Conservation (phyloP, 768 basidiomycete species). For the Serendipita sp. region DNA sequence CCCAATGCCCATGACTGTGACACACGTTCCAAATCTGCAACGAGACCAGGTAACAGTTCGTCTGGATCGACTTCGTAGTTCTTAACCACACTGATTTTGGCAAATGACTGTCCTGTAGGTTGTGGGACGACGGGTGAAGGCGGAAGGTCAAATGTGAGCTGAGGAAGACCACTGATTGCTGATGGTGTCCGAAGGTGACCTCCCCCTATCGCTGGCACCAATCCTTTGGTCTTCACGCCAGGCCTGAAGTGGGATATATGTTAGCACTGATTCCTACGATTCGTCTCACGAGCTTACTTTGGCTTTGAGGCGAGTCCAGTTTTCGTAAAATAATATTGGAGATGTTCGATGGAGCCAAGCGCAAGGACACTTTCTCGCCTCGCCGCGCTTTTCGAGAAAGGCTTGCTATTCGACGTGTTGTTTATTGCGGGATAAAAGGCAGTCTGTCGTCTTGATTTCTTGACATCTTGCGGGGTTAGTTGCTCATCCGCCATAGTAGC, state of each 20-base stretch:
- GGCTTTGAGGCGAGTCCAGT: constrained; percentile 58
- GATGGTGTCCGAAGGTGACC: constrained; percentile 28
- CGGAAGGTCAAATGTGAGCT: constrained; percentile 39
- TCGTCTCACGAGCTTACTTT: constrained; percentile 36
- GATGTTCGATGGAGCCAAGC: constrained; percentile 87
- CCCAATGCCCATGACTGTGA: constrained; percentile 47
- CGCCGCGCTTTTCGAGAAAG: constrained; percentile 79
- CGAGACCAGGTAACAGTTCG: constrained; percentile 56
- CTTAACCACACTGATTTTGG: constrained; percentile 42
- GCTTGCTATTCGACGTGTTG: constrained; percentile 53
- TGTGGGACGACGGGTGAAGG: constrained; percentile 48
- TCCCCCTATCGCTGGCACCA: constrained; percentile 67
- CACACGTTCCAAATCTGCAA: constrained; percentile 55
- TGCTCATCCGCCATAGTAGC: background rate
- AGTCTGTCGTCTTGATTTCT: constrained; percentile 37
- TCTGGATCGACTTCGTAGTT: constrained; percentile 62
- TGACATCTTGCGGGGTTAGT: background rate
- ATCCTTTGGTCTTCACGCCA: constrained; percentile 32
- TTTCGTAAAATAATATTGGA: constrained; percentile 91
- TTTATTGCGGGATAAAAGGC: constrained; percentile 68
- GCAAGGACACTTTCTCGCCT: constrained; percentile 91
- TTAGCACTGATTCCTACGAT: background rate
- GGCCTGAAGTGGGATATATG: background rate
- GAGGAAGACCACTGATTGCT: constrained; percentile 18
- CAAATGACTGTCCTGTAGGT: constrained; percentile 24